Conservation (phyloP, 129 eudicot genomes). For the Pseudognaphalium luteoalbum region DNA sequence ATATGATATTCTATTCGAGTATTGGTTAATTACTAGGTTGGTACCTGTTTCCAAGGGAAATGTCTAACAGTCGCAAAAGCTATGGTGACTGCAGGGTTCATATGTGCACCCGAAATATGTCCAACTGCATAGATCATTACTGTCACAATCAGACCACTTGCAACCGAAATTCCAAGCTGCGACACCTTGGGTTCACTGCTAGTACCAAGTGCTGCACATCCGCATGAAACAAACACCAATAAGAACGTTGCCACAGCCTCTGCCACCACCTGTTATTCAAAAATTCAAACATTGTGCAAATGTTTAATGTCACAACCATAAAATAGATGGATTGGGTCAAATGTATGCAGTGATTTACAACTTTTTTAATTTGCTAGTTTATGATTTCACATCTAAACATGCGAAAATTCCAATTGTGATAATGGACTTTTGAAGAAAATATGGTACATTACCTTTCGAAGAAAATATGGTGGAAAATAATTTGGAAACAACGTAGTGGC, state of each 20-base stretch:
- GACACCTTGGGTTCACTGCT: slow-evolving; percentile 49
- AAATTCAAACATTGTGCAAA: background rate
- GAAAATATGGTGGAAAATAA: slow-evolving; percentile 23
- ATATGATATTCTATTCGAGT: background rate
- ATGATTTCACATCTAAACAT: background rate
- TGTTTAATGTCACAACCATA: background rate
- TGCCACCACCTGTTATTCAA: slow-evolving; percentile 22
- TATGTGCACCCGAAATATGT: slow-evolving; percentile 32
- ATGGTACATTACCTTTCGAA: slow-evolving; percentile 14
- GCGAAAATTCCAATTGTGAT: background rate
- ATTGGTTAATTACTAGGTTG: background rate
- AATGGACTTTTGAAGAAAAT: background rate
- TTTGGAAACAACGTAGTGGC: background rate
- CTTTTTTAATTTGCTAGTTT: too few relatives aligned
- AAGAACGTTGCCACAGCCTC: slow-evolving; percentile 26
- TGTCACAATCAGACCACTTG: slow-evolving; percentile 31
- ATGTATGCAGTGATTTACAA: too few relatives aligned
- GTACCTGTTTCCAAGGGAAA: slow-evolving; percentile 30
- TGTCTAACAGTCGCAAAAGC: slow-evolving; percentile 31
- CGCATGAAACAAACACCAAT: slow-evolving; percentile 33
- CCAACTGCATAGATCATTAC: slow-evolving; percentile 34
- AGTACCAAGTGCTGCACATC: slow-evolving; percentile 12
- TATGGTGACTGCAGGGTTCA: slow-evolving; percentile 32
- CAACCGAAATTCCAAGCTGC: slow-evolving; percentile 55
- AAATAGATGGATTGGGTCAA: background rate